A percentile compares a stretch with the other conserved stretches of the same genome.
Evolutionary conservation across 805 yeast species (phyloP).

Genomic region (Hanseniaspora occidentalis): DNA sequence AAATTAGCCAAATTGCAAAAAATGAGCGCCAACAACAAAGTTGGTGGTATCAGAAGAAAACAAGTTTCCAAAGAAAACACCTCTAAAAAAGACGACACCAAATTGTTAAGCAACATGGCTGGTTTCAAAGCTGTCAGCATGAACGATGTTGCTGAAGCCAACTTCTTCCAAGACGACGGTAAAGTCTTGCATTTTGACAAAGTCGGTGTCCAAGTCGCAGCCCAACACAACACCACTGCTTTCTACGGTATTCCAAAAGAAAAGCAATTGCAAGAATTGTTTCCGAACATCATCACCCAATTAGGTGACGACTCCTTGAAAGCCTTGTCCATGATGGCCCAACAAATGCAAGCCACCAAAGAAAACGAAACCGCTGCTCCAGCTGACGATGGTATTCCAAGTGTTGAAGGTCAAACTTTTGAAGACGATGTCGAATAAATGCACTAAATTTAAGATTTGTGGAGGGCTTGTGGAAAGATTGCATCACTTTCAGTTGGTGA

Average conservation of each 20-base stretch:
- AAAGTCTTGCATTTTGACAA: conserved; percentile 91
- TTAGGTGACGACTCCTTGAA: conserved; percentile 92
- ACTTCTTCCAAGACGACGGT: conserved; percentile 95
- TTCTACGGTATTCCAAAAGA: conserved; percentile 93
- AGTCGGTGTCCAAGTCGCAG: conserved; percentile 91
- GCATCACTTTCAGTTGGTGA: too few species aligned
- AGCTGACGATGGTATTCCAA: conserved; percentile 25
- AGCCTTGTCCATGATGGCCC: conserved; percentile 79
- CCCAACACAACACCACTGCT: conserved; percentile 82
- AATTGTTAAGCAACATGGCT: conserved; percentile 77
- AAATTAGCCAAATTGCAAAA: conserved; percentile 87
- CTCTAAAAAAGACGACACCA: conserved; percentile 75
- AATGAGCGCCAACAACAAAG: conserved; percentile 60
- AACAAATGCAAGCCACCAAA: conserved; percentile 45
- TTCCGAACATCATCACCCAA: conserved; percentile 91
- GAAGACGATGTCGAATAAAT: conserved; percentile 33
- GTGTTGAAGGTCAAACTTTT: conserved; percentile 66
- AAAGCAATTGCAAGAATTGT: conserved; percentile 81
- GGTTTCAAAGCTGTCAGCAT: conserved; percentile 83
- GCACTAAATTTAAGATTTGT: too few species aligned
- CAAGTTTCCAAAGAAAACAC: conserved; percentile 38
- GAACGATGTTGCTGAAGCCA: conserved; percentile 90
- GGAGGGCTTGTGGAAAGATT: too few species aligned
- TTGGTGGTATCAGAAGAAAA: conserved; percentile 84
- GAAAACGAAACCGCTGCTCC: conserved; percentile 34